Evolutionary conservation across 1,284 basidiomycete species (phyloP).

Genomic region (Ganoderma lingzhi): DNA sequence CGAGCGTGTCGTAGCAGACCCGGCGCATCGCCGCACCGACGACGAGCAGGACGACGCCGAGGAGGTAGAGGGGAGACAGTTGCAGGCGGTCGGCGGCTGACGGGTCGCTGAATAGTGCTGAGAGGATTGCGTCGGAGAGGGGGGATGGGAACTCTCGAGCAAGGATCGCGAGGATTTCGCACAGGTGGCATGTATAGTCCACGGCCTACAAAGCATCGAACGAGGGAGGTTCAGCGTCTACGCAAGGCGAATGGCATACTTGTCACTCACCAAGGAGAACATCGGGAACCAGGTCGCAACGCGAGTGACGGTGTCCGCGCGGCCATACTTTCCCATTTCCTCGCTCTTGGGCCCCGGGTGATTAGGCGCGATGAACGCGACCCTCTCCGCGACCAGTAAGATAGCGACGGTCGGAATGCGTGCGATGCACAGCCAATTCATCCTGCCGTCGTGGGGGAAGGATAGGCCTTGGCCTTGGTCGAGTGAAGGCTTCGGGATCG

Average conservation of each 20-base stretch:
- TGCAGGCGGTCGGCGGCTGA: neutral
- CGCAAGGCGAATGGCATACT: neutral
- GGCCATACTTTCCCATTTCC: slow-evolving; percentile 3
- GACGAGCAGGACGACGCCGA: slow-evolving; percentile 7
- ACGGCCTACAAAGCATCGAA: neutral
- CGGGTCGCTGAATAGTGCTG: slow-evolving; percentile 1
- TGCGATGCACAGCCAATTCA: neutral
- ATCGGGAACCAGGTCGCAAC: slow-evolving; percentile 6
- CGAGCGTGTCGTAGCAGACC: neutral
- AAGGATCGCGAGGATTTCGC: neutral
- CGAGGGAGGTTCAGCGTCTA: neutral
- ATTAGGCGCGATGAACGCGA: slow-evolving; percentile 12
- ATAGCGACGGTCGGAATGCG: neutral
- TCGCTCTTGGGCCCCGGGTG: slow-evolving; percentile 1
- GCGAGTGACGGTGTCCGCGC: slow-evolving; percentile 5
- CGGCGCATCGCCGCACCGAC: neutral
- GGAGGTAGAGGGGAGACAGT: neutral
- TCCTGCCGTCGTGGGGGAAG: neutral
- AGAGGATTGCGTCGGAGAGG: neutral
- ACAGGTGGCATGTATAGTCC: neutral
- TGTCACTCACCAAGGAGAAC: slow-evolving; percentile 1
- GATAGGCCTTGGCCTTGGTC: neutral
- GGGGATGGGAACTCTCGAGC: neutral
- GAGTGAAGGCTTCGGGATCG: neutral
- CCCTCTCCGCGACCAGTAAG: neutral